Base-by-base conservation (phyloP, 2,329 filamentous ascomycete genomes). In the Biscogniauxia mediterranea region DNA sequence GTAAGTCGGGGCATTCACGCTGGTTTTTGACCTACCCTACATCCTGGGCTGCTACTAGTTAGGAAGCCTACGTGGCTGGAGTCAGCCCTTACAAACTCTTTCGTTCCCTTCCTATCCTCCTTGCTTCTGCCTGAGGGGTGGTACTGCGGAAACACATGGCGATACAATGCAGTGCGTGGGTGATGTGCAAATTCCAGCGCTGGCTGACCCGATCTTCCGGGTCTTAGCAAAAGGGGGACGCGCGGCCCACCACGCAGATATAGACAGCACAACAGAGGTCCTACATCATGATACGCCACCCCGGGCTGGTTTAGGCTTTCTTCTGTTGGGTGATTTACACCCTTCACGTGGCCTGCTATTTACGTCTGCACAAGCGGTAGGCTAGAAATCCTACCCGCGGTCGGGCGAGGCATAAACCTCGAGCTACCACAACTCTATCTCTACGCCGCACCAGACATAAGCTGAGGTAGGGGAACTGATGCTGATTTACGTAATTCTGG, bases 381-480 rank as follows among this genome's bases (percentile, higher is more conserved):
- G 32, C 32, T 38, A 38, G 32, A 38, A 38, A 38, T 15, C 11
- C 52, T 32, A 38, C 13, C 25, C 52, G 15, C 15, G 19, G 38
- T 63, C 56, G 26, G 53, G 56, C 59, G 42, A 55, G 23, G 46
- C 21, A 49, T 42, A 52, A 28, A 9, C 54, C 54, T 46, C 32
- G 46, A 46, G 17, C 28, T 51, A 56, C 58, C 56, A 13, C 11
- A 56, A 51, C 25, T 59, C 58, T 60, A 28, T 46, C 49, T 9
- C 21, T 9, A 28, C 15, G 46, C 46, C 52, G 38, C 19, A 55
- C 49, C 49, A 42, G 9, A 55, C 23, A 42, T 55, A 17, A 42
- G 56, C 42, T 63, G 19, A 54, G 11, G 51, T 28, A 13, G 25
- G 20, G 49, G 42, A 26, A 21, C 54, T 26, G 13, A 38, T 42